Evolutionary conservation across 2,329 filamentous ascomycete genomes (phyloP).

Genomic region (Rhinocladiella similis): DNA sequence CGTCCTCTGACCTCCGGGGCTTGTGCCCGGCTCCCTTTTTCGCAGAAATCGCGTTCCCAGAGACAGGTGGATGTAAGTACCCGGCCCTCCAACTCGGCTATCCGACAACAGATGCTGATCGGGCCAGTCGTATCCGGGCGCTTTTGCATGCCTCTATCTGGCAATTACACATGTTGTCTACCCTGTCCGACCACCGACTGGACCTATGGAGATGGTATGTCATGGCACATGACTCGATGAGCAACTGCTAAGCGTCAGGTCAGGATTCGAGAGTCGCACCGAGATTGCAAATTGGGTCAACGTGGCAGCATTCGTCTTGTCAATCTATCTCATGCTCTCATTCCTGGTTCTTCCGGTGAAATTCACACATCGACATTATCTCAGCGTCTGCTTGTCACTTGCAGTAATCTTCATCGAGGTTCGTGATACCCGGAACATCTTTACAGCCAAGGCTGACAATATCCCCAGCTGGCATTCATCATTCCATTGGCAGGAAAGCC

Average conservation of each 20-base stretch:
- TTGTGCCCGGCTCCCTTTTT: slow-evolving; percentile 70
- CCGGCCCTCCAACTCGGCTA: background rate
- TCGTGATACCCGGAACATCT: slow-evolving; percentile 41
- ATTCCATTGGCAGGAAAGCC: slow-evolving; percentile 79
- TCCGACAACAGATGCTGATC: slow-evolving; percentile 33
- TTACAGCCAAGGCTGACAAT: slow-evolving; percentile 14
- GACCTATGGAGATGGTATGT: slow-evolving; percentile 60
- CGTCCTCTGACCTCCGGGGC: slow-evolving; percentile 36
- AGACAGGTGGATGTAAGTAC: slow-evolving; percentile 66
- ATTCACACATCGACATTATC: slow-evolving; percentile 87
- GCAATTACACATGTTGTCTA: slow-evolving; percentile 71
- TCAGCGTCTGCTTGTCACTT: slow-evolving; percentile 82
- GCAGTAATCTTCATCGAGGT: slow-evolving; percentile 78
- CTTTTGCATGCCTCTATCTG: slow-evolving; percentile 53
- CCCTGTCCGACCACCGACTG: slow-evolving; percentile 87
- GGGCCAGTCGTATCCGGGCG: slow-evolving; percentile 59
- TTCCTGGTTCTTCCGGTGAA: slow-evolving; percentile 80
- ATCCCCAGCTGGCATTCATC: slow-evolving; percentile 75
- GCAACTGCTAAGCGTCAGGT: background rate
- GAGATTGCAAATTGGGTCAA: slow-evolving; percentile 78
- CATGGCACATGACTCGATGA: background rate
- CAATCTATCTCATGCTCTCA: slow-evolving; percentile 74
- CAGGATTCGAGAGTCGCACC: slow-evolving; percentile 59
- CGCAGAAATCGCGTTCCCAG: slow-evolving; percentile 61
- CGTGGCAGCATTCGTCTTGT: slow-evolving; percentile 69